These are phyloP conservation scores for Podaxis mareebaensis DNA, from an alignment of 768 basidiomycete genomes.

Conservation along the genomic window DNA sequence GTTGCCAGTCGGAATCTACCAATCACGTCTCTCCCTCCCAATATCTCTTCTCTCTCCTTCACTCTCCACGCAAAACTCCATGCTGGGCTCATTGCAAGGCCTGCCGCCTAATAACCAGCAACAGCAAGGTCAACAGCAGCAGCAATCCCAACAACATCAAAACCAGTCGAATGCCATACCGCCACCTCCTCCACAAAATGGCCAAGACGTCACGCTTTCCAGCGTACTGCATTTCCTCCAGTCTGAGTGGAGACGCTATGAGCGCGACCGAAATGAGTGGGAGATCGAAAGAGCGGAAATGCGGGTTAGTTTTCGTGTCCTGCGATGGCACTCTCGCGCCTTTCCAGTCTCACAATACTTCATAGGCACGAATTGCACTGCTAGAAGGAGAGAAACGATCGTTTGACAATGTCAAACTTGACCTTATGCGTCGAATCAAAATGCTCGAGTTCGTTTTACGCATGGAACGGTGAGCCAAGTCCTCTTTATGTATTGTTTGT, in stretches of 20 bases:
- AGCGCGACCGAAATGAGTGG: conserved; percentile 99
- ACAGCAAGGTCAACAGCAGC: conserved; percentile 67
- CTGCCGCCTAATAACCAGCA: conserved; percentile 57
- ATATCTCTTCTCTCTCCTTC: conserved; percentile 20
- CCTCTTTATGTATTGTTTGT: conserved; percentile 14
- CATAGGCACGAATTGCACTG: conserved; percentile 91
- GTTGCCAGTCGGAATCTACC: conserved; percentile 21
- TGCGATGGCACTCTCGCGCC: conserved; percentile 27
- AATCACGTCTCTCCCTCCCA: conserved; percentile 24
- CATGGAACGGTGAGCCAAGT: conserved; percentile 80
- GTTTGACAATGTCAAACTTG: conserved; percentile 95
- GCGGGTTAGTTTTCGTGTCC: conserved; percentile 65
- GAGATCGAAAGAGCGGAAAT: conserved; percentile 99
- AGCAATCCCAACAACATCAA: conserved; percentile 51
- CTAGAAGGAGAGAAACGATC: conserved; percentile 96
- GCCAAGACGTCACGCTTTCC: conserved; percentile 91
- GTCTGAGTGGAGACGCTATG: conserved; percentile 97
- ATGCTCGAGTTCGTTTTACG: conserved; percentile 98
- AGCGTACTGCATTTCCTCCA: conserved; percentile 96
- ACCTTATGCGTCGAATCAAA: conserved; percentile 95
- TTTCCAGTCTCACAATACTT: conserved; percentile 24
- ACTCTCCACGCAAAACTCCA: conserved; percentile 37
- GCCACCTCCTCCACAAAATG: conserved; percentile 79
- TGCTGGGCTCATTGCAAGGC: conserved; percentile 73
- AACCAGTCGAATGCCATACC: conserved; percentile 58